Conservation (phyloP, 495 filamentous ascomycete genomes). For the Chaetomium cochliodes region DNA sequence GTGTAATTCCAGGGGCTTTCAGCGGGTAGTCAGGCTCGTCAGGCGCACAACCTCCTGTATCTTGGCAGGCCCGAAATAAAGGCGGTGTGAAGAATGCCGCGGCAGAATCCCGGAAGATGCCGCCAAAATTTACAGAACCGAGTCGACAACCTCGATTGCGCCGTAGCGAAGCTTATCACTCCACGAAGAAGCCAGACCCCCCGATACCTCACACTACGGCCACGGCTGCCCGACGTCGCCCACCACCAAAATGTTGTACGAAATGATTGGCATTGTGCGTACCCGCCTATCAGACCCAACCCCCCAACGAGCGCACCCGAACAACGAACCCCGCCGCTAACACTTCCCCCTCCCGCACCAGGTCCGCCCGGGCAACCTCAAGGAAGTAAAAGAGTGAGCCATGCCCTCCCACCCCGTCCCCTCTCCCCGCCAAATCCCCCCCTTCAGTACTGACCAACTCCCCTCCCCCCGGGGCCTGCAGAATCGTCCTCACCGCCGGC, state of each 20-base stretch:
- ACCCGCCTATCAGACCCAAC: not conserved
- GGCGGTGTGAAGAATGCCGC: conserved; percentile 1
- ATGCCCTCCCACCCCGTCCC: conserved; percentile 37
- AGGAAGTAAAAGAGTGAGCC: conserved; percentile 85
- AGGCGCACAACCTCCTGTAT: too few species aligned
- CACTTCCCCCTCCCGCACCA: conserved; percentile 34
- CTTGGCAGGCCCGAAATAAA: not conserved
- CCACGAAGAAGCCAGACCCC: not conserved
- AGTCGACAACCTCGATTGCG: not conserved
- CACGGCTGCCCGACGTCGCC: conserved; percentile 1
- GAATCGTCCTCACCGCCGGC: conserved; percentile 86
- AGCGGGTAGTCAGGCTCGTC: too few species aligned
- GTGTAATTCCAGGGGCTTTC: not conserved
- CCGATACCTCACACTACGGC: not conserved
- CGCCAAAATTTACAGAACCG: conserved; percentile 17
- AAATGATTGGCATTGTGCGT: conserved; percentile 89
- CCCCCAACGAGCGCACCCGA: too few species aligned
- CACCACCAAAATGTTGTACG: conserved; percentile 78
- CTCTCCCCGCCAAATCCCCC: not conserved
- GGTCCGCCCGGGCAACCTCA: conserved; percentile 84
- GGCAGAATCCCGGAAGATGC: conserved; percentile 20
- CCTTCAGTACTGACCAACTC: conserved; percentile 15
- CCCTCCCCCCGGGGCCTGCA: conserved; percentile 33
- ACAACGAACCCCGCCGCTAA: not conserved
- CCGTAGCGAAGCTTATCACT: not conserved